These are phyloP conservation scores for Cladosporium sp. DNA, from an alignment of 2,329 filamentous ascomycete genomes.

Conservation along the genomic window DNA sequence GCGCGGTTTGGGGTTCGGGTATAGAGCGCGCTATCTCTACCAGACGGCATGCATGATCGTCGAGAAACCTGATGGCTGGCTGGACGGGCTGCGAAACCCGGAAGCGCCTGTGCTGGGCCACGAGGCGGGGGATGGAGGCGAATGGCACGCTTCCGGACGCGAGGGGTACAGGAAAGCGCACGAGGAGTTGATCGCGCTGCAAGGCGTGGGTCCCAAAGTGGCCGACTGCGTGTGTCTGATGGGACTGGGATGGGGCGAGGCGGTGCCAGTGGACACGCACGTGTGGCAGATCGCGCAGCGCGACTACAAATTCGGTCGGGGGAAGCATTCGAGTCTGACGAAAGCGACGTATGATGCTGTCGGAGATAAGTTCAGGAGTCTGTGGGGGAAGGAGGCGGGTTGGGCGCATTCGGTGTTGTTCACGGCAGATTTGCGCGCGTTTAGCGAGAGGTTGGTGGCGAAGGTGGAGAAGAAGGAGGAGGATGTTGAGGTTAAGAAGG, in stretches of 20 bases:
- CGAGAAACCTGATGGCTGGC: slow-evolving; percentile 65
- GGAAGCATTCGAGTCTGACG: slow-evolving; percentile 78
- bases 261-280: slow-evolving; percentile 95
- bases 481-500: slow-evolving; percentile 18
- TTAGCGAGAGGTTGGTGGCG: slow-evolving; percentile 61
- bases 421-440: slow-evolving; percentile 83
- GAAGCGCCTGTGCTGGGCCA: slow-evolving; percentile 59
- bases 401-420: slow-evolving; percentile 98
- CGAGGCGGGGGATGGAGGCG: slow-evolving; percentile 40
- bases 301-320: slow-evolving; percentile 88
- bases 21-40: slow-evolving; percentile 87
- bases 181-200: slow-evolving; percentile 69
- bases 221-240: slow-evolving; percentile 96
- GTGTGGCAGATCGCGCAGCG: slow-evolving; percentile 98
- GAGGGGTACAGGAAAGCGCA: slow-evolving; percentile 76
- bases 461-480: slow-evolving; percentile 41
- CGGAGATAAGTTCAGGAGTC: slow-evolving; percentile 78
- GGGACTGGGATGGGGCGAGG: slow-evolving; percentile 92
- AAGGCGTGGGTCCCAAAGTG: slow-evolving; percentile 94
- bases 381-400: slow-evolving; percentile 92
- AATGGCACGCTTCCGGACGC: slow-evolving; percentile 48
- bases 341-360: slow-evolving; percentile 87
- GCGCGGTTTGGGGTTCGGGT: slow-evolving; percentile 84
- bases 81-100: slow-evolving; percentile 73
- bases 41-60: slow-evolving; percentile 76